Percentiles rank a stretch among this genome's conserved stretches.
Evolutionary conservation across 129 eudicot species (phyloP).

Genomic region (Dittrichia graveolens): DNA sequence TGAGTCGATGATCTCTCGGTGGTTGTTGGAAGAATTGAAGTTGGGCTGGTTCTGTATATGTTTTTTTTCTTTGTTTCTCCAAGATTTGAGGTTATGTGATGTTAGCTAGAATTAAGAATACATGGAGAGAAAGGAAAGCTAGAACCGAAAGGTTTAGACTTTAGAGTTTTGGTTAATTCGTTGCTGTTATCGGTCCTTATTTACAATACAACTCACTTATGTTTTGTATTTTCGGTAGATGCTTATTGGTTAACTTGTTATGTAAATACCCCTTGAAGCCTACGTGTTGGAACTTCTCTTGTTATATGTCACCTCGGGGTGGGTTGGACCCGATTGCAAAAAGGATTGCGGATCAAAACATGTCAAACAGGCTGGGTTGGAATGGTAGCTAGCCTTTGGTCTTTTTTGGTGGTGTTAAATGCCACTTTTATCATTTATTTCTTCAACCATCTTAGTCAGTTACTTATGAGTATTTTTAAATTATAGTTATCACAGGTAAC

Average conservation of each 20-base stretch:
- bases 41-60: slow-evolving; percentile 33
- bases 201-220: slow-evolving; percentile 18
- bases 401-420: too few species aligned
- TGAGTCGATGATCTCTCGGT: slow-evolving; percentile 15
- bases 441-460: too few species aligned
- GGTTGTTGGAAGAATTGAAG: slow-evolving; percentile 13
- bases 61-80: slow-evolving; percentile 25
- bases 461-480: too few species aligned
- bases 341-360: too few species aligned
- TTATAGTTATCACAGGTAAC: too few species aligned
- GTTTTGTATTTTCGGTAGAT: slow-evolving; percentile 22
- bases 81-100: slow-evolving; percentile 27
- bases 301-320: too few species aligned
- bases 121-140: slow-evolving; percentile 28
- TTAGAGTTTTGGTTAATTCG: slow-evolving; percentile 38
- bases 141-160: slow-evolving; percentile 29
- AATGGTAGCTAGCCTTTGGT: too few species aligned
- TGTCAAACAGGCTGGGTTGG: too few species aligned
- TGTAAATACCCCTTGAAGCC: slow-evolving; percentile 23
- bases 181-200: slow-evolving; percentile 1
- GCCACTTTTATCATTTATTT: too few species aligned
- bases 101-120: slow-evolving; percentile 32
- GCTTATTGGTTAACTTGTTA: slow-evolving; percentile 28
- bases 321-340: too few species aligned
- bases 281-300: background rate